Evolutionary conservation across 441 rosid genomes (phyloP).

Genomic region (Eutrema salsugineum): DNA sequence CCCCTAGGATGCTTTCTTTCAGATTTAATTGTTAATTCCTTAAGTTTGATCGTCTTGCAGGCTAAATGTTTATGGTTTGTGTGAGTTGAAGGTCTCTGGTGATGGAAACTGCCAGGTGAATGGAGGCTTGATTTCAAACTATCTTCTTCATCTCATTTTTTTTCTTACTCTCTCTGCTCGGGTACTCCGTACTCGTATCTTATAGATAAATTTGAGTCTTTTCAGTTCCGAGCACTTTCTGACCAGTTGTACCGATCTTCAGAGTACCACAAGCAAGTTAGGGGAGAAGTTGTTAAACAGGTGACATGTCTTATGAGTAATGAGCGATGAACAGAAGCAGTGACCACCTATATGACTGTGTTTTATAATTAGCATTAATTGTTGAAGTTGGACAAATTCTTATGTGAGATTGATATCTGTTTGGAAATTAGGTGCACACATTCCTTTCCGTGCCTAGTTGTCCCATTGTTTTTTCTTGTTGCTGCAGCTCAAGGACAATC

Average conservation of each 20-base stretch:
- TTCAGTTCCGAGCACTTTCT: conserved; percentile 93
- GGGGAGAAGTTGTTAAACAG: conserved; percentile 87
- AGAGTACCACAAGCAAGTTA: conserved; percentile 85
- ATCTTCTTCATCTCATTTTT: conserved; percentile 1
- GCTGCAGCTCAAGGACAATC: conserved; percentile 72
- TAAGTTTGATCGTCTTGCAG: conserved; percentile 33
- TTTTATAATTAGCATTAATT: neutral
- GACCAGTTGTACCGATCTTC: conserved; percentile 88
- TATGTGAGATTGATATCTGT: neutral
- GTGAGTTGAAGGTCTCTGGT: conserved; percentile 88
- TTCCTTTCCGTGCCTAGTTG: conserved; percentile 2
- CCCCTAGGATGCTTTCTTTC: neutral
- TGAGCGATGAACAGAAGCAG: neutral
- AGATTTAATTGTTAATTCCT: neutral
- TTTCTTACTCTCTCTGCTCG: neutral
- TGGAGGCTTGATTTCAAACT: neutral
- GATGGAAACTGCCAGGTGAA: conserved; percentile 98
- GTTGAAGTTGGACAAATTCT: neutral
- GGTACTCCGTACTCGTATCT: neutral
- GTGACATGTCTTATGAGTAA: conserved; percentile 33
- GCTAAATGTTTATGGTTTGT: conserved; percentile 74
- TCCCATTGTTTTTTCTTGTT: conserved; percentile 17
- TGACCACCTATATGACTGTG: neutral
- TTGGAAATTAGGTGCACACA: conserved; percentile 2
- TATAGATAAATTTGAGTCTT: neutral